Conservation (phyloP, 106 monocot species). For the Dioscorea alata region DNA sequence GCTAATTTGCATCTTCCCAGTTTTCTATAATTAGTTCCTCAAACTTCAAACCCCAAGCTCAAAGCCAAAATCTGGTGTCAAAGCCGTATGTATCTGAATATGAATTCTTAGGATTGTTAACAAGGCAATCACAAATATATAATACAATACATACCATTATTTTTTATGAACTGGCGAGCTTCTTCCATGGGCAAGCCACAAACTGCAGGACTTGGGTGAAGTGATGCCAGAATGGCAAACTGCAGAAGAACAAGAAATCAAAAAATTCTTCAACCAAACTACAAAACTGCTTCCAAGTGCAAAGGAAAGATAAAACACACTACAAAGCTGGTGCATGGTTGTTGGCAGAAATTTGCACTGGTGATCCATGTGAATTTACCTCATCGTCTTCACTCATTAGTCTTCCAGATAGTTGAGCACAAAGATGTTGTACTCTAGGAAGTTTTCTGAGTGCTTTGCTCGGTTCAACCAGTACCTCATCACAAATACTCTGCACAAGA, state of each 20-base stretch:
- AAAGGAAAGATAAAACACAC: too few species aligned
- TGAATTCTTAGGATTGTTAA: too few species aligned
- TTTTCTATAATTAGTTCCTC: too few species aligned
- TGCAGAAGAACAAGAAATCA: constrained; percentile 19
- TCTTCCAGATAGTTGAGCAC: constrained; percentile 56
- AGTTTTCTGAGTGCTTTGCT: constrained; percentile 74
- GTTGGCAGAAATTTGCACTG: too few species aligned
- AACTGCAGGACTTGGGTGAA: constrained; percentile 90
- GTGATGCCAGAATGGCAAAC: constrained; percentile 73
- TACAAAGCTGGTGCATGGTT: too few species aligned
- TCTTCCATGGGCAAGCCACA: constrained; percentile 80
- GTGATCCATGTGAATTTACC: constrained; percentile 24
- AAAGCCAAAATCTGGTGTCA: too few species aligned
- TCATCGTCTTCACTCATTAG: constrained; percentile 77
- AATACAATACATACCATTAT: constrained; percentile 51
- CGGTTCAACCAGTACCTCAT: constrained; percentile 56
- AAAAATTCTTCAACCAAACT: too few species aligned
- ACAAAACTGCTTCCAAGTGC: too few species aligned
- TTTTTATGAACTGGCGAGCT: constrained; percentile 66
- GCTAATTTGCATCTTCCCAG: too few species aligned
- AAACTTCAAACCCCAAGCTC: too few species aligned
- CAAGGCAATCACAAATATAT: neutral
- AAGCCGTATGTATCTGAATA: too few species aligned
- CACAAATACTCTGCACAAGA: constrained; percentile 55
- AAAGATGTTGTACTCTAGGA: constrained; percentile 89